These are phyloP conservation scores for Trametes versicolor DNA, from an alignment of 1,284 basidiomycete genomes.

Conservation along the genomic window DNA sequence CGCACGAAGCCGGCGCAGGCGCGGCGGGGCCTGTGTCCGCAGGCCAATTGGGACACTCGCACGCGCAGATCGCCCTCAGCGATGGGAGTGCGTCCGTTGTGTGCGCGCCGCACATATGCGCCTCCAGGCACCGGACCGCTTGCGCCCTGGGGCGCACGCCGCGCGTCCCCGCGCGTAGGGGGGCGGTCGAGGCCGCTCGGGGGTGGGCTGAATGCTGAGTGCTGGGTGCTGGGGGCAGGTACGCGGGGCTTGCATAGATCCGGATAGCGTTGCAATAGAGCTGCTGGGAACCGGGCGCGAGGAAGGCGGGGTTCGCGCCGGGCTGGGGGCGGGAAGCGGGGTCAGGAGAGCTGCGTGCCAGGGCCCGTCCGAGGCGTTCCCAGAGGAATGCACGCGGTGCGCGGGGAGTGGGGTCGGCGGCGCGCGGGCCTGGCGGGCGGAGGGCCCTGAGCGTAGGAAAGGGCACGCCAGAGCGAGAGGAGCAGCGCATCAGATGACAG, in stretches of 20 bases:
- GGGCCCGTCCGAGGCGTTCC: constrained; percentile 23
- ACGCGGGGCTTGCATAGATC: constrained; percentile 1
- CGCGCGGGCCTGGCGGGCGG: constrained; percentile 10
- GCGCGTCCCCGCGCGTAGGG: neutral
- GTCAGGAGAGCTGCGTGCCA: constrained; percentile 13
- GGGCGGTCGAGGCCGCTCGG: constrained; percentile 13
- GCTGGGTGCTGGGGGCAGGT: constrained; percentile 12
- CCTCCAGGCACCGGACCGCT: constrained; percentile 11
- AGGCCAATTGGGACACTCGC: constrained; percentile 13
- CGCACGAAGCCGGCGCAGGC: constrained; percentile 11
- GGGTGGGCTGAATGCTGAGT: neutral
- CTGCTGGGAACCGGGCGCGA: constrained; percentile 11
- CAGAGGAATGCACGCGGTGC: constrained; percentile 23
- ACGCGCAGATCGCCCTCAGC: constrained; percentile 24
- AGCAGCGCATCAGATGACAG: constrained; percentile 36
- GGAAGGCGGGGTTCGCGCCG: neutral
- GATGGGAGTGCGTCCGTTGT: constrained; percentile 9
- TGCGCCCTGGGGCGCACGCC: neutral
- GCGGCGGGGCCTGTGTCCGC: neutral
- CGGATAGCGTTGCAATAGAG: constrained; percentile 13
- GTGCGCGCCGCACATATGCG: constrained; percentile 7
- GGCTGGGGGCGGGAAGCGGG: constrained; percentile 9
- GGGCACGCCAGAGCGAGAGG: constrained; percentile 19
- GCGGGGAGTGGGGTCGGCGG: constrained; percentile 11
- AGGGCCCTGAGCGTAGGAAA: constrained; percentile 34